Evolutionary conservation across 2,329 filamentous ascomycete species (phyloP).

Genomic region (Colletotrichum higginsianum): DNA sequence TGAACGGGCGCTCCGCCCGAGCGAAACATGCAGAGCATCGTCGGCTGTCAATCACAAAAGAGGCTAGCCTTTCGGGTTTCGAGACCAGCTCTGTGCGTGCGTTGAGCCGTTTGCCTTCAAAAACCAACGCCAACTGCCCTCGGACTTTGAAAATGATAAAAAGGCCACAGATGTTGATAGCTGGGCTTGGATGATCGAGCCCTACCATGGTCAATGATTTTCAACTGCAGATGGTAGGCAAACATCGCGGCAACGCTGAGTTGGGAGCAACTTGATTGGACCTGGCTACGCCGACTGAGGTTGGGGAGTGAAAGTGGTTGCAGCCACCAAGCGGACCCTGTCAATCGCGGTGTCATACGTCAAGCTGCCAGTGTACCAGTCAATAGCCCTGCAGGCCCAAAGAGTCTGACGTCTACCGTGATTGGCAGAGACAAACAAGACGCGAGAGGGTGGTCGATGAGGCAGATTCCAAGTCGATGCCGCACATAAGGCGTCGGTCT

Average conservation of each 20-base stretch:
- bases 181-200: no score
- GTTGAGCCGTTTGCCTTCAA: background rate
- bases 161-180: no score
- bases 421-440: conserved; percentile 19
- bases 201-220: no score
- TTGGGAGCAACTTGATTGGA: background rate
- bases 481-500: conserved; percentile 18
- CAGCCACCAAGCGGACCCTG: conserved; percentile 23
- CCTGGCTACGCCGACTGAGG: background rate
- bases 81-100: background rate
- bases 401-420: conserved; percentile 1
- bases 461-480: conserved; percentile 11
- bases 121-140: background rate
- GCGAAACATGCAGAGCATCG: background rate
- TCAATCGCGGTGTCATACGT: conserved; percentile 29
- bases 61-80: background rate
- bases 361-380: conserved; percentile 28
- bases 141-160: background rate
- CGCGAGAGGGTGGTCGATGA: conserved; percentile 10
- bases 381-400: conserved; percentile 9
- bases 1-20: background rate
- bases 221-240: background rate
- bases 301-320: conserved; percentile 29
- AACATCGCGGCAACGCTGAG: background rate
- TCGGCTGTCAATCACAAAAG: background rate